phyloP scores from a whole-genome alignment of 2,329 filamentous ascomycete genomes.

The Podosphaera xanthii region DNA sequence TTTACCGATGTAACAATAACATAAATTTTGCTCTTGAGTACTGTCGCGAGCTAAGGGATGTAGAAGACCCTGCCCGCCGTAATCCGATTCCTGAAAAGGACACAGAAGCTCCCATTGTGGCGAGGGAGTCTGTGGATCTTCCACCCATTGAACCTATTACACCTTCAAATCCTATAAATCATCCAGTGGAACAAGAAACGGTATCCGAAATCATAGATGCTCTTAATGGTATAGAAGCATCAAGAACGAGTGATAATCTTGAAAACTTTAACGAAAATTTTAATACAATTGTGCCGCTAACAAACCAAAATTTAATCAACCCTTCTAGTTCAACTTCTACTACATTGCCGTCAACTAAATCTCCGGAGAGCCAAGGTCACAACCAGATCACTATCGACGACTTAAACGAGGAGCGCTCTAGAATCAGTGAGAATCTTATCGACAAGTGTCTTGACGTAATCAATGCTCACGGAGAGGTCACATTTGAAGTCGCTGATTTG shows the following conservation, averaged over 20 bases:
- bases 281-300: neutral
- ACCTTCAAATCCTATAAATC: conserved; percentile 11
- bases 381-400: conserved; percentile 43
- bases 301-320: neutral
- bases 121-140: conserved; percentile 10
- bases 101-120: conserved; percentile 17
- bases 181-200: conserved; percentile 7
- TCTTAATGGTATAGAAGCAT: conserved; percentile 5
- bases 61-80: conserved; percentile 33
- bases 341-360: conserved; percentile 1
- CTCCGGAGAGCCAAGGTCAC: neutral
- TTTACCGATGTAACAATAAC: conserved; percentile 61
- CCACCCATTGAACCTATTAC: conserved; percentile 12
- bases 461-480: conserved; percentile 65
- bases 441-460: conserved; percentile 81
- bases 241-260: conserved; percentile 1
- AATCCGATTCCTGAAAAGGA: conserved; percentile 46
- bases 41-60: conserved; percentile 37
- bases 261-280: conserved; percentile 7
- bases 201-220: conserved; percentile 6
- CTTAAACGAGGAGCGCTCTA: conserved; percentile 50
- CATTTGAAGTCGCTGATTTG: conserved; percentile 76
- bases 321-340: neutral
- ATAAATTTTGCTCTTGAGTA: conserved; percentile 44
- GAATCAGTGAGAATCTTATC: conserved; percentile 56